phyloP scores from a whole-genome alignment of 345 rosid species.

The Melaleuca quinquenervia region DNA sequence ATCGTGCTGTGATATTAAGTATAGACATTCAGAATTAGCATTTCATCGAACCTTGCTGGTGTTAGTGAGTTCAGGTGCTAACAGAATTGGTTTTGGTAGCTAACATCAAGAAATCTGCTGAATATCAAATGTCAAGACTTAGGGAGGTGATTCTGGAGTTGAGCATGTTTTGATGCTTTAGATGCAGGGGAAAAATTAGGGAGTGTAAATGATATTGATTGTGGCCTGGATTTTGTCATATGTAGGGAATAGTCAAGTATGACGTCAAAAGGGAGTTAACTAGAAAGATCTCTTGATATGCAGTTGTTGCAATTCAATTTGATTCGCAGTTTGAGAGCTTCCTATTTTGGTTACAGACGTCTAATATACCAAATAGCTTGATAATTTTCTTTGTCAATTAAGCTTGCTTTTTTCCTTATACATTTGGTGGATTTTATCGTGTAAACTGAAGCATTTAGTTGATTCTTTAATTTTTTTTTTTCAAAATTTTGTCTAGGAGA shows the following conservation, averaged over 20 bases:
- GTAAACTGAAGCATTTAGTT: background rate
- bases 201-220: background rate
- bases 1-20: background rate
- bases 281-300: background rate
- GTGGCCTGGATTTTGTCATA: background rate
- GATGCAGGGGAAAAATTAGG: background rate
- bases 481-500: conserved; percentile 17
- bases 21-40: background rate
- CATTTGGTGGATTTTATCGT: background rate
- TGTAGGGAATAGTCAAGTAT: background rate
- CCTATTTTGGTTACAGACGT: background rate
- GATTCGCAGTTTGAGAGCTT: background rate
- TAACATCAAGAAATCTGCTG: background rate
- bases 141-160: background rate
- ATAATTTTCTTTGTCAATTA: background rate
- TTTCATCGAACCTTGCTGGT: background rate
- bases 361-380: background rate
- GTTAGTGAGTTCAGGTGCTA: background rate
- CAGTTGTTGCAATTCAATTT: background rate
- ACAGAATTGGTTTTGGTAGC: background rate
- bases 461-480: background rate
- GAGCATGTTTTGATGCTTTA: background rate
- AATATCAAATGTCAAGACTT: background rate
- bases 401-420: background rate
- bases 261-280: background rate